Evolutionary conservation across 2,329 filamentous ascomycete genomes (phyloP).

Genomic region (Berkeleyomyces rouxiae): DNA sequence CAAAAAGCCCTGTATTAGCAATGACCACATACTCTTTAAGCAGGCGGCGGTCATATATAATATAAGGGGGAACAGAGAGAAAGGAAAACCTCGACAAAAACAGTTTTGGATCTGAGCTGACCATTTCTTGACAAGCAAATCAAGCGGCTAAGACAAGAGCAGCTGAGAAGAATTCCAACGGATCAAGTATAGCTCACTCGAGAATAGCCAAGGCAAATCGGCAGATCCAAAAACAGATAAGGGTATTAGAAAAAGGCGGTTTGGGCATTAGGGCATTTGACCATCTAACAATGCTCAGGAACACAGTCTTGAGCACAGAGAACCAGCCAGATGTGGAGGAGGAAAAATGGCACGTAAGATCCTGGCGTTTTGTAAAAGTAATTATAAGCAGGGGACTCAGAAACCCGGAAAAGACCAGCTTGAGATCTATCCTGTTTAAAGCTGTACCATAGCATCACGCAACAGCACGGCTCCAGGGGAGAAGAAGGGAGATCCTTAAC

Average conservation of each 20-base stretch:
- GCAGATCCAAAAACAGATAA: background rate
- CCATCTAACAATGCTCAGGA: background rate
- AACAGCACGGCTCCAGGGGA: background rate
- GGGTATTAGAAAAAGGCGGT: background rate
- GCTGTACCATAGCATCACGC: background rate
- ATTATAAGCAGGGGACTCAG: background rate
- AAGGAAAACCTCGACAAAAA: too few species aligned
- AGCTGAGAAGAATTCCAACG: background rate
- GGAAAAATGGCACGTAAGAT: too few species aligned
- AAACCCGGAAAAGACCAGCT: background rate
- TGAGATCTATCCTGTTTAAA: background rate
- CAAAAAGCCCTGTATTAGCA: background rate
- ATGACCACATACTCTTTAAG: too few species aligned
- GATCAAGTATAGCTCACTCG: background rate
- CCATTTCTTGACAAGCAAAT: background rate
- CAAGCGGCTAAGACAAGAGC: background rate
- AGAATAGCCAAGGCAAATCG: background rate
- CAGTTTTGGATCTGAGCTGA: background rate
- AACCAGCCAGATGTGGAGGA: too few species aligned
- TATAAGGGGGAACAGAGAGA: background rate
- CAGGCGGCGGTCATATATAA: background rate
- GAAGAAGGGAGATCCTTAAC: constrained; percentile 19
- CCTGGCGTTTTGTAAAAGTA: background rate
- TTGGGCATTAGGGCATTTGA: too few species aligned
- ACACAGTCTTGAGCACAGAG: too few species aligned